phyloP scores from a whole-genome alignment of 2,329 filamentous ascomycete genomes.

The Bipolaris cookei region DNA sequence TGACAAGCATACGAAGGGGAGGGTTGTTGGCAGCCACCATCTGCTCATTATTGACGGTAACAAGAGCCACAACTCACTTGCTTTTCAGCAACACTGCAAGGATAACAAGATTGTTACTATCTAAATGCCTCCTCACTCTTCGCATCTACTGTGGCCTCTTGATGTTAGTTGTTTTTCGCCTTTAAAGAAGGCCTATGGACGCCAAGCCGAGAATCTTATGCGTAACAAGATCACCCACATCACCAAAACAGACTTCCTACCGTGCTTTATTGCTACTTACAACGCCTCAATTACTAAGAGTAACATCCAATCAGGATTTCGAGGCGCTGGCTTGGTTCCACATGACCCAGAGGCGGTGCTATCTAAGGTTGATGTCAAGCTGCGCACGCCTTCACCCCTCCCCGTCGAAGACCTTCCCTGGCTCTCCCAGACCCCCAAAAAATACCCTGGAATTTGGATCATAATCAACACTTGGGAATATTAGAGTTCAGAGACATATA shows the following conservation, averaged over 20 bases:
- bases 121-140: neutral
- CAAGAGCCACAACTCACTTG: constrained; percentile 4
- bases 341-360: no score
- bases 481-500: neutral
- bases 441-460: constrained; percentile 4
- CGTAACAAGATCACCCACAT: constrained; percentile 40
- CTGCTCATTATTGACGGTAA: neutral
- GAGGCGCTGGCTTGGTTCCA: constrained; percentile 42
- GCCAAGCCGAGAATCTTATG: constrained; percentile 30
- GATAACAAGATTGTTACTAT: constrained; percentile 4
- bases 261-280: constrained; percentile 36
- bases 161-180: constrained; percentile 23
- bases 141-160: constrained; percentile 3
- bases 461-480: constrained; percentile 14
- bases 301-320: constrained; percentile 41
- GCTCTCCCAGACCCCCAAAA: constrained; percentile 19
- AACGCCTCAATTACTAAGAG: constrained; percentile 28
- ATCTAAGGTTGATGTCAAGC: constrained; percentile 39
- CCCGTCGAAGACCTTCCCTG: constrained; percentile 4
- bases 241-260: constrained; percentile 19
- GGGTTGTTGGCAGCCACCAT: no score
- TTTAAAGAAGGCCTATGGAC: constrained; percentile 15
- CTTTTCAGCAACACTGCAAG: constrained; percentile 13
- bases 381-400: constrained; percentile 19
- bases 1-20: no score